phyloP scores from a whole-genome alignment of 2,329 filamentous ascomycete genomes.

The Colletotrichum musae region DNA sequence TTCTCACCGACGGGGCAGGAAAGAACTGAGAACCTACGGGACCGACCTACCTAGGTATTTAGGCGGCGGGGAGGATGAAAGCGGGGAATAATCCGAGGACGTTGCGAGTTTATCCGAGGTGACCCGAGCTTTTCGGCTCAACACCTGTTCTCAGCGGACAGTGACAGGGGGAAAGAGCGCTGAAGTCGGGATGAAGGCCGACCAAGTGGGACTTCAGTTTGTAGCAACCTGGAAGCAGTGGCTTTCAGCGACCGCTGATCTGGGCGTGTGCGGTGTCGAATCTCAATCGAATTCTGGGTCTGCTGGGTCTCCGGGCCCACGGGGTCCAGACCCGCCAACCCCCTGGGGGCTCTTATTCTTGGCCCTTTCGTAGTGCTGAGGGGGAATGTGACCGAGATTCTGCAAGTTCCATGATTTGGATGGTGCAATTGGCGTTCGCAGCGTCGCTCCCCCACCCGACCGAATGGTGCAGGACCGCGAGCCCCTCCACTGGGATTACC shows the following conservation, averaged over 20 bases:
- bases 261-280: conserved; percentile 12
- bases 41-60: not conserved
- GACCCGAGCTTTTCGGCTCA: conserved; percentile 20
- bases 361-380: too few species aligned
- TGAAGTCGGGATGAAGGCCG: conserved; percentile 1
- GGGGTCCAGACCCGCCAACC: conserved; percentile 24
- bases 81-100: not conserved
- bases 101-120: conserved; percentile 2
- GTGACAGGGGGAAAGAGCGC: not conserved
- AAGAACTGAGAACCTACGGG: not conserved
- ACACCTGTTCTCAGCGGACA: too few species aligned
- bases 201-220: not conserved
- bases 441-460: conserved; percentile 7
- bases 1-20: not conserved
- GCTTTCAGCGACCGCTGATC: conserved; percentile 14
- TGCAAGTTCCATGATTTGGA: not conserved
- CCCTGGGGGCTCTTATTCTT: not conserved
- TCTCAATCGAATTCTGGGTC: conserved; percentile 24
- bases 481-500: conserved; percentile 14
- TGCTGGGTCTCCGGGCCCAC: not conserved
- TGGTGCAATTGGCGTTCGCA: not conserved
- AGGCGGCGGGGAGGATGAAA: not conserved
- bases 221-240: too few species aligned
- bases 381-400: conserved; percentile 1
- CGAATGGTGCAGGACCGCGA: conserved; percentile 18